Evolutionary conservation across 2,329 filamentous ascomycete species (phyloP), one percentile per base, ranked within the genome.

Genomic region (Pyrenochaeta sp.): DNA sequence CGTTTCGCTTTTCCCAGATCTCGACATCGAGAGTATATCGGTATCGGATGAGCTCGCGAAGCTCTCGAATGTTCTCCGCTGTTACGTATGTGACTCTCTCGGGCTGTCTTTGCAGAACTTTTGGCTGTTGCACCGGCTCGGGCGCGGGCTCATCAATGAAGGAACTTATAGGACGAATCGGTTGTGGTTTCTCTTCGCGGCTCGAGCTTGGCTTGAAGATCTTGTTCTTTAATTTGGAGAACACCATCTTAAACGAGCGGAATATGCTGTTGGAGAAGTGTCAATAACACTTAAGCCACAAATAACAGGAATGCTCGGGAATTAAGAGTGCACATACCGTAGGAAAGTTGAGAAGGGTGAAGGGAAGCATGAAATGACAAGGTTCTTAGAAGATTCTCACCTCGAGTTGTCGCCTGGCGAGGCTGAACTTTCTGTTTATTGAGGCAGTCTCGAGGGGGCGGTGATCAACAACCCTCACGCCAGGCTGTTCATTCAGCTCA

Each of bases 11-110:
- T n/a, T 19, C 32, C 52, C 50, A 58, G 3, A 58, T 47, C 26
- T 56, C 44, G 10, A 46, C 30, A 22, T 58, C 52, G 6, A 58
- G 41, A 1, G 36, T 28, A 22, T 58, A 58, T 3, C 48, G 37
- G n/a, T 46, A 38, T 14, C 50, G 43, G 10, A 58, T 56, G 17
- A 50, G 39, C 13, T 54, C 53, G 0, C 52, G 55, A 1, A 58
- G 39, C 17, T 51, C 44, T 10, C 48, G 44, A 3, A 58, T 24
- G 9, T 50, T 42, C 27, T 49, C 37, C 3, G 45, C 26, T 2
- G 49, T 56, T 9, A 55, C 15, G 14, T 39, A 26, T 4, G 35
- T 20, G 21, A 19, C 13, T 15, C 29, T 20, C 11, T 11, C n/a
- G 14, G 29, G 24, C 31, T 27, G 40, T 13, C 36, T 35, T 7